phyloP scores from a whole-genome alignment of 768 basidiomycete genomes.

The Wakefieldia striispora region DNA sequence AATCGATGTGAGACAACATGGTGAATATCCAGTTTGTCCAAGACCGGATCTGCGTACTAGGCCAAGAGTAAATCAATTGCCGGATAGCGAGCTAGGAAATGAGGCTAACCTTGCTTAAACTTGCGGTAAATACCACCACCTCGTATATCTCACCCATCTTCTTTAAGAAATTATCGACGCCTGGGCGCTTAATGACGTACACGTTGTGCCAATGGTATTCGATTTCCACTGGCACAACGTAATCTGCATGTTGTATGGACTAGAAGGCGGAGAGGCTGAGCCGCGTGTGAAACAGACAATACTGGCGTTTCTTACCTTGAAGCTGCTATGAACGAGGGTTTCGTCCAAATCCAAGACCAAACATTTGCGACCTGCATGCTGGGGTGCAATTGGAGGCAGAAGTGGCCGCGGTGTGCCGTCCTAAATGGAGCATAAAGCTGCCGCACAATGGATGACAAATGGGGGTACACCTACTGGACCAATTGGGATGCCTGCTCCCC shows the following conservation, averaged over 20 bases:
- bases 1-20: constrained; percentile 91
- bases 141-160: constrained; percentile 99
- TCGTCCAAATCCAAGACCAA: constrained; percentile 96
- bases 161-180: constrained; percentile 95
- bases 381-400: constrained; percentile 77
- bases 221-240: constrained; percentile 98
- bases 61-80: constrained; percentile 10
- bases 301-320: constrained; percentile 66
- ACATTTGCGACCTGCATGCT: constrained; percentile 89
- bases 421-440: constrained; percentile 36
- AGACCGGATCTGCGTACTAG: constrained; percentile 97
- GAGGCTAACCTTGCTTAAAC: constrained; percentile 83
- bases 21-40: constrained; percentile 94
- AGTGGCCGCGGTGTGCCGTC: constrained; percentile 86
- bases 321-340: constrained; percentile 94
- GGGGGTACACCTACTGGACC: constrained; percentile 67
- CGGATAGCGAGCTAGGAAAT: not conserved
- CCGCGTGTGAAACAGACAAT: not conserved
- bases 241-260: constrained; percentile 95
- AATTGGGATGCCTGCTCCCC: constrained; percentile 92
- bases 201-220: constrained; percentile 99
- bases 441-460: not conserved
- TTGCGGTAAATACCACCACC: constrained; percentile 96
- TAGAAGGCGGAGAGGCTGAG: constrained; percentile 32
- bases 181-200: constrained; percentile 97